Percentiles rank a stretch among this genome's conserved stretches.
These are phyloP conservation scores for Capsicum baccatum DNA, from an alignment of 257 asterid species.

Conservation along the genomic window DNA sequence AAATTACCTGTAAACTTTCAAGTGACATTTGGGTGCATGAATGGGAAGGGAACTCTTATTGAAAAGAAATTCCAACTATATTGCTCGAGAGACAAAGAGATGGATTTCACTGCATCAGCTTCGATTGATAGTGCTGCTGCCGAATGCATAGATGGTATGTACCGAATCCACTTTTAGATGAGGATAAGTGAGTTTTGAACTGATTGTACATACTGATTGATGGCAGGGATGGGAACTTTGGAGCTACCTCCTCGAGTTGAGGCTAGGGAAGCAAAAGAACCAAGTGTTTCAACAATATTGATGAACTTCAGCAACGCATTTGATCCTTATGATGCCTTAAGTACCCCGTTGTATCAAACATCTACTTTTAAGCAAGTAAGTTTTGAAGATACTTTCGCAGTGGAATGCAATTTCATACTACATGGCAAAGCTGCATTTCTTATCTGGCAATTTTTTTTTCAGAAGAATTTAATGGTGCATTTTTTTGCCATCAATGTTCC, in stretches of 20 bases:
- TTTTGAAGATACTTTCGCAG: neutral
- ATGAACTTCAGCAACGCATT: constrained; percentile 83
- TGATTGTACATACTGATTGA: constrained; percentile 21
- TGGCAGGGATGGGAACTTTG: constrained; percentile 46
- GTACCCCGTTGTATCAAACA: constrained; percentile 97
- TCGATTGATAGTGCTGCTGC: constrained; percentile 43
- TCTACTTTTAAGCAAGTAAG: constrained; percentile 98
- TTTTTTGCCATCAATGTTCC: neutral
- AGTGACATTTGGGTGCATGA: constrained; percentile 44
- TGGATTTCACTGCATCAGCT: constrained; percentile 65
- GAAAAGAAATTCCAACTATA: constrained; percentile 47
- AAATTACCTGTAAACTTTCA: constrained; percentile 40
- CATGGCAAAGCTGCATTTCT: neutral
- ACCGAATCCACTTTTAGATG: neutral
- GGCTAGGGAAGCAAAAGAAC: constrained; percentile 45
- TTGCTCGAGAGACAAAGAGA: constrained; percentile 60
- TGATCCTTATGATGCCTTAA: constrained; percentile 84
- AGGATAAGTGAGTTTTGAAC: neutral
- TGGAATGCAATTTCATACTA: neutral
- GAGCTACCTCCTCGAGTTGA: constrained; percentile 44
- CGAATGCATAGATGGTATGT: constrained; percentile 55
- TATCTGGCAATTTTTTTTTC: neutral
- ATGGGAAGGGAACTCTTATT: constrained; percentile 39
- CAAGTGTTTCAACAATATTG: constrained; percentile 80
- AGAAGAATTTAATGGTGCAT: neutral